Evolutionary conservation across 805 yeast species (phyloP).

Genomic region (Saturnispora gosingensis): DNA sequence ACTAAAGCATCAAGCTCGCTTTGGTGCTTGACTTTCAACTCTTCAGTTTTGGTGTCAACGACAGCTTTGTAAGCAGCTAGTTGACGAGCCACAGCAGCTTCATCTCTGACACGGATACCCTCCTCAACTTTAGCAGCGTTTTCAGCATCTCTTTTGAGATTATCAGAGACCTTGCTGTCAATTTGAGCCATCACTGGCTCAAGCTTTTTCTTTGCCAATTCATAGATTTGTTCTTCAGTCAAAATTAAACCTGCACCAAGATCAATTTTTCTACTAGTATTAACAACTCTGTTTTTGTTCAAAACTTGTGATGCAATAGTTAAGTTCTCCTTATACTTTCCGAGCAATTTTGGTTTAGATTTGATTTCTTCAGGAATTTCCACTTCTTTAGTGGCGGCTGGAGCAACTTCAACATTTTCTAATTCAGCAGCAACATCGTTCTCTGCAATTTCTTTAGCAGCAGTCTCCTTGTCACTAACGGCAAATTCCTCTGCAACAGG

Average conservation of each 20-base stretch:
- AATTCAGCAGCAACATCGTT: conserved; percentile 3
- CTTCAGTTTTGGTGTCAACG: conserved; percentile 35
- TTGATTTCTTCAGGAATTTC: conserved; percentile 31
- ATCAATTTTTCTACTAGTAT: conserved; percentile 40
- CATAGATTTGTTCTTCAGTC: conserved; percentile 47
- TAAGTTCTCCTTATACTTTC: conserved; percentile 41
- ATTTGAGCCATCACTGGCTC: conserved; percentile 45
- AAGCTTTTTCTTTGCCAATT: conserved; percentile 45
- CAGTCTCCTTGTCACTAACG: conserved; percentile 7
- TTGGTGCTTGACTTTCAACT: conserved; percentile 18
- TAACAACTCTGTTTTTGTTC: conserved; percentile 34
- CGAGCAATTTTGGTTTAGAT: conserved; percentile 35
- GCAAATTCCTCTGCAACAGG: conserved; percentile 7
- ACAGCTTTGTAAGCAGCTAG: conserved; percentile 30
- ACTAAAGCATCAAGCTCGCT: conserved; percentile 19
- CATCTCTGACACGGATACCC: conserved; percentile 24
- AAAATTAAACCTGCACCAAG: conserved; percentile 46
- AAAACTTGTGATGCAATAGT: conserved; percentile 38
- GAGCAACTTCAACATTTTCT: conserved; percentile 6
- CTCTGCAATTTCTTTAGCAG: conserved; percentile 10
- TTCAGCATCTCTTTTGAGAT: conserved; percentile 25
- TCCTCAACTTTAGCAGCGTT: conserved; percentile 22
- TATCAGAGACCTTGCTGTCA: conserved; percentile 38
- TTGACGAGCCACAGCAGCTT: conserved; percentile 28
- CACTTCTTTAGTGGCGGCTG: conserved; percentile 7